These are phyloP conservation scores for Yamadazyma sp. DNA, from an alignment of 1,139 yeast species.

Conservation along the genomic window DNA sequence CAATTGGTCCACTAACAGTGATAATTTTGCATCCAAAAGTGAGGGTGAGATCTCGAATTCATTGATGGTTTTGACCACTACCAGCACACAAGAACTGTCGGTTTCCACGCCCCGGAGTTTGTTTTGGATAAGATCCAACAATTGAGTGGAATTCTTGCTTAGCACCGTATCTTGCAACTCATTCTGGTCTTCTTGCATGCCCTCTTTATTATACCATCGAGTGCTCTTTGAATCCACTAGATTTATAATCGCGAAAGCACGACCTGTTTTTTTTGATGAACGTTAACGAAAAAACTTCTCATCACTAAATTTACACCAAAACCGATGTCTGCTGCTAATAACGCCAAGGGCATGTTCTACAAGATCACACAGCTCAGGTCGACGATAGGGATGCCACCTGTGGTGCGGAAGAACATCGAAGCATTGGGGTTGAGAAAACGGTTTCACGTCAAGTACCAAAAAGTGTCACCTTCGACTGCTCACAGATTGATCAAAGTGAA, in stretches of 20 bases:
- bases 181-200: conserved; percentile 3
- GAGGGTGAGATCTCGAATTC: conserved; percentile 61
- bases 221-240: background rate
- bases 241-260: conserved; percentile 3
- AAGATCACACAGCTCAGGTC: conserved; percentile 80
- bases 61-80: conserved; percentile 18
- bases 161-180: background rate
- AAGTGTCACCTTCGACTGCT: conserved; percentile 76
- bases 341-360: conserved; percentile 30
- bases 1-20: conserved; percentile 29
- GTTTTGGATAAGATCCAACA: conserved; percentile 7
- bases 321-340: conserved; percentile 13
- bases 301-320: background rate
- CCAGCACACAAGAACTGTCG: background rate
- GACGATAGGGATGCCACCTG: conserved; percentile 79
- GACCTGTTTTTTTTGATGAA: conserved; percentile 3
- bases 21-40: conserved; percentile 44
- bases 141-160: conserved; percentile 7
- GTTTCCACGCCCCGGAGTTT: background rate
- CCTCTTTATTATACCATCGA: background rate
- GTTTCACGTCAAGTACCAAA: conserved; percentile 72
- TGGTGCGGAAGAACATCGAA: conserved; percentile 60
- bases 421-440: conserved; percentile 77
- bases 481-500: conserved; percentile 83
- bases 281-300: conserved; percentile 5